Conservation (phyloP, 805 yeast species). For the Metschnikowia amazonensis region DNA sequence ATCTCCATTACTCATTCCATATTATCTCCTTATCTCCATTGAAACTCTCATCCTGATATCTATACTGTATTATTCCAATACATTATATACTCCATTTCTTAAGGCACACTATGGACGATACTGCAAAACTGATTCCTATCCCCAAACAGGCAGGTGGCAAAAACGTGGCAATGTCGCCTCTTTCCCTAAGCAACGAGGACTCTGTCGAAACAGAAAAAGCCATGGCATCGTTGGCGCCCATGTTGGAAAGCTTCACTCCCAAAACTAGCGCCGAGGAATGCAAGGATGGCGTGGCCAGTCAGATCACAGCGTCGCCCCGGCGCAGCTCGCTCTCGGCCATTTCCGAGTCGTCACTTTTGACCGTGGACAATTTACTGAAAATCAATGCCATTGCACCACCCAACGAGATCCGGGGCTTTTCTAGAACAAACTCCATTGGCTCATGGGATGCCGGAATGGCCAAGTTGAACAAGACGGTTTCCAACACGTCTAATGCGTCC, state of each 20-base stretch:
- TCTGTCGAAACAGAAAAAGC: slow-evolving; percentile 45
- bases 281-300: slow-evolving; percentile 18
- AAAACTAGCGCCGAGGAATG: slow-evolving; percentile 53
- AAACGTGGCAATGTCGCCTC: slow-evolving; percentile 16
- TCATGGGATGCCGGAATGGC: slow-evolving; percentile 20
- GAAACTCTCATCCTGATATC: background rate
- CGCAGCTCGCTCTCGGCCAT: slow-evolving; percentile 18
- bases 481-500: slow-evolving; percentile 33
- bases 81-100: too few relatives aligned
- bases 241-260: slow-evolving; percentile 68
- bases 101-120: slow-evolving; percentile 9
- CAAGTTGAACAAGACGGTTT: slow-evolving; percentile 33
- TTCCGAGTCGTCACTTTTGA: slow-evolving; percentile 15
- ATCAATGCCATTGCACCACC: slow-evolving; percentile 18
- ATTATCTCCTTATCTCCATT: too few relatives aligned
- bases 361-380: slow-evolving; percentile 17
- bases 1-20: too few relatives aligned
- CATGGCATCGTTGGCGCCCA: slow-evolving; percentile 77
- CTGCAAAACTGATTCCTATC: slow-evolving; percentile 12
- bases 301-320: slow-evolving; percentile 15
- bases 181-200: slow-evolving; percentile 13
- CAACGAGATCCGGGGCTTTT: slow-evolving; percentile 13
- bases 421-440: slow-evolving; percentile 23
- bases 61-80: too few relatives aligned
- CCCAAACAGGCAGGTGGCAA: slow-evolving; percentile 7